Base-by-base conservation (phyloP, 345 rosid genomes). In the Ailanthus altissimus region DNA sequence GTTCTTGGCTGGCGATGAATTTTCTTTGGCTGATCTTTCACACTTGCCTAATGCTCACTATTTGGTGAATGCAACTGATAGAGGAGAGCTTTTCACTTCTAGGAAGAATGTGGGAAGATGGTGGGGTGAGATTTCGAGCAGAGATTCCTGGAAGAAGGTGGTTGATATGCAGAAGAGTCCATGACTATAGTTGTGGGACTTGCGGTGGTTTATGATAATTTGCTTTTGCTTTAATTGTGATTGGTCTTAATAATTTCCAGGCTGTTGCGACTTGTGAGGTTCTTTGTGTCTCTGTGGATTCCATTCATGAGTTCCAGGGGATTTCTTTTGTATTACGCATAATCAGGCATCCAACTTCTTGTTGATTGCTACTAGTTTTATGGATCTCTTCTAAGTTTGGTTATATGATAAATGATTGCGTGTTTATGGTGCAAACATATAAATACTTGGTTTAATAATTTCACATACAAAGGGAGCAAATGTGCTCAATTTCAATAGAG, bases 121-220 rank as follows among this genome's bases (percentile, higher is more conserved):
- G 97, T 92, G 92, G 97, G 80, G 46, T 60, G 97, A 92, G 80
- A 87, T 90, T 65, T 88, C 92, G 2, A 78, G 75, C 79, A 78
- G 91, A 69, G 89, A 86, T n/a, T 85, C 94, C 2, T 92, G 97
- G 97, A 92, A 87, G 86, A 85, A 86, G 67, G 92, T 90, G 8
- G 86, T 83, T 66, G 84, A 85, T 57, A 83, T 90, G 91, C 88
- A 80, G 85, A 83, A 86, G 67, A 63, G 56, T 28, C 0, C 32
- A 56, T 75, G 79, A 78, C 46, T 6, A 1, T 38, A 9, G 18
- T 42, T 2, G 53, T 21, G n/a, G 21, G 38, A 32, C 38, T 32
- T 32, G 38, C 3, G 38, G 25, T 2, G 40, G 7, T 45, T 25
- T 21, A 25, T 23, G 21, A 5, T 64, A 0, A 1, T 25, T 6